These are phyloP conservation scores for Aureobasidium uvarum DNA, from an alignment of 2,329 filamentous ascomycete species.

Conservation along the genomic window DNA sequence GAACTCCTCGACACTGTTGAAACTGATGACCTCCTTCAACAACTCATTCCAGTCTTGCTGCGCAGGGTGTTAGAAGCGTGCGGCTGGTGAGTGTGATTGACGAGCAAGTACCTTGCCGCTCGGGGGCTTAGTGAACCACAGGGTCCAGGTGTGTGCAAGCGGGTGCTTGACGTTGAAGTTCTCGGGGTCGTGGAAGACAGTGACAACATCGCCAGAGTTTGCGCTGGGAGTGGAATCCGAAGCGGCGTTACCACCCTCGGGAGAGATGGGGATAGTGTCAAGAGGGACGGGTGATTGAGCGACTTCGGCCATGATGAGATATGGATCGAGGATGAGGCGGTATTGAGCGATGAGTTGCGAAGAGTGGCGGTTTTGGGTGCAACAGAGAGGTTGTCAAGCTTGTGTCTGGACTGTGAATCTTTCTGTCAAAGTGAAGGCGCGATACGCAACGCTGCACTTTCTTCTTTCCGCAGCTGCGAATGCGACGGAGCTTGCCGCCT, in stretches of 20 bases:
- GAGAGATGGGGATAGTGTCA: slow-evolving; percentile 57
- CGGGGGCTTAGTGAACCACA: slow-evolving; percentile 99
- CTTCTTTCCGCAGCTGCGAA: neutral
- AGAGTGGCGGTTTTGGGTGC: neutral
- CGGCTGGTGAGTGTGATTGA: neutral
- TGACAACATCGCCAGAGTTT: slow-evolving; percentile 64
- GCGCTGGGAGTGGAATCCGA: slow-evolving; percentile 43
- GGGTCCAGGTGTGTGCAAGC: slow-evolving; percentile 94
- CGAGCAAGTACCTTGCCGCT: slow-evolving; percentile 71
- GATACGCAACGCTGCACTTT: neutral
- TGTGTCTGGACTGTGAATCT: neutral
- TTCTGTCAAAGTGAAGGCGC: neutral
- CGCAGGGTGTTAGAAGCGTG: slow-evolving; percentile 23
- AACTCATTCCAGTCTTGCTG: slow-evolving; percentile 93
- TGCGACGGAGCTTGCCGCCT: slow-evolving; percentile 14
- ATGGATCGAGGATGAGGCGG: neutral
- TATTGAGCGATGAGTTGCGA: neutral
- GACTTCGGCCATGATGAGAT: slow-evolving; percentile 38
- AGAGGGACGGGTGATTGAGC: slow-evolving; percentile 52
- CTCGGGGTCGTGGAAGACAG: slow-evolving; percentile 96
- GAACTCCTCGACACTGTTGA: slow-evolving; percentile 98
- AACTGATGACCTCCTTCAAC: slow-evolving; percentile 97
- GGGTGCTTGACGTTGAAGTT: slow-evolving; percentile 99
- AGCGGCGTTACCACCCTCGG: slow-evolving; percentile 48
- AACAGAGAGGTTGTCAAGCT: neutral